Base-by-base conservation (phyloP, 73 alveolate genomes). In the Paramecium octaurelia region DNA sequence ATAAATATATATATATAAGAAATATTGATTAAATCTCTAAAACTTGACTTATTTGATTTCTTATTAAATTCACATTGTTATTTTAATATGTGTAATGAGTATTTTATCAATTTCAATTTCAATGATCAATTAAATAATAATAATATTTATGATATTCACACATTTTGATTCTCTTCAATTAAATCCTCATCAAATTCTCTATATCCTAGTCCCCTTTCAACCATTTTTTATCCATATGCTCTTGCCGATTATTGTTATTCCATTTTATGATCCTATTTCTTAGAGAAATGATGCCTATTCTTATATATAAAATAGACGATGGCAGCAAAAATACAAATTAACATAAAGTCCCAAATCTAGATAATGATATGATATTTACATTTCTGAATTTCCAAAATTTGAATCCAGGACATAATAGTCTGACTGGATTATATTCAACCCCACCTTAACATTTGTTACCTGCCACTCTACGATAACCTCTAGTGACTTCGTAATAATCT, bases 391-490 rank as follows among this genome's bases (percentile, higher is more conserved):
- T 73, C 57, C 70, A 48, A 23, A 42, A 80, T 23, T 42, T 80
- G 12, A 80, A 80, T 11, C 75, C 75, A 35, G 96, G 93, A 84
- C 98, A 96, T 48, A 96, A 48, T 11, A 94, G 9, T 21, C 73
- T 91, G 34, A 86, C 93, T 3, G 98, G 97, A 31, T 93, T 93
- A 23, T 88, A 86, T n/a, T 94, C 96, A 10, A 96, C 93, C 14
- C 99, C 99, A 1, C 98, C 98, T 20, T 75, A 89, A 87, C 99
- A 97, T 40, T 93, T 50, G 80, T 96, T 93, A 3, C 99, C 99
- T 35, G 99, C 97, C 1, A 97, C 93, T 92, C 80, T 96, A 86
- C 99, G 95, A 86, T 97, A 97, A 11, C 99, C 99, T 85, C 91
- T 84, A 24, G 96, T 42, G 18, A 95, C 92, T 14, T 94, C 88